These are phyloP conservation scores for Linaria vulgaris DNA, from an alignment of 257 asterid species.

Conservation along the genomic window DNA sequence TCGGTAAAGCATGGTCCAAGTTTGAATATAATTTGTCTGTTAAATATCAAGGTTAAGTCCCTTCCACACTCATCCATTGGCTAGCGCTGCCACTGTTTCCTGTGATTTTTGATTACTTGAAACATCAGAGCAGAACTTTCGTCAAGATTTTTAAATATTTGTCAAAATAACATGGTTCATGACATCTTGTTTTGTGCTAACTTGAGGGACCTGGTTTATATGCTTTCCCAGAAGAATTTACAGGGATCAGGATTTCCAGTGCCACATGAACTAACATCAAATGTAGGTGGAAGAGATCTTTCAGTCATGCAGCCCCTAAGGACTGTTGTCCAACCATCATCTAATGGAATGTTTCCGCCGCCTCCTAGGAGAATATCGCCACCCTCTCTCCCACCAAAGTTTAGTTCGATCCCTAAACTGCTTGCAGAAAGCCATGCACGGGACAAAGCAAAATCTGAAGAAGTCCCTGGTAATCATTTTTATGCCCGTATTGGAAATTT, in stretches of 20 bases:
- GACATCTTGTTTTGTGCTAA: slow-evolving; percentile 30
- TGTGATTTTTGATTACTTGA: background rate
- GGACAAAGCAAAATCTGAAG: slow-evolving; percentile 36
- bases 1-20: slow-evolving; percentile 19
- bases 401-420: slow-evolving; percentile 37
- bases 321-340: slow-evolving; percentile 39
- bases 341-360: slow-evolving; percentile 50
- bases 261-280: slow-evolving; percentile 69
- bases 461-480: slow-evolving; percentile 59
- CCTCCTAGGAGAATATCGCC: slow-evolving; percentile 42
- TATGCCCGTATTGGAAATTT: background rate
- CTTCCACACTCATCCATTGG: slow-evolving; percentile 8
- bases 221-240: slow-evolving; percentile 51
- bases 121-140: background rate
- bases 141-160: slow-evolving; percentile 22
- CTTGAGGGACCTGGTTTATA: slow-evolving; percentile 46
- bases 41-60: background rate
- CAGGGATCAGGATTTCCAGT: slow-evolving; percentile 70
- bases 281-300: slow-evolving; percentile 55
- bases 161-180: slow-evolving; percentile 16
- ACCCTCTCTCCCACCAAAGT: slow-evolving; percentile 66
- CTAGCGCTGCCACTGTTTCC: slow-evolving; percentile 4
- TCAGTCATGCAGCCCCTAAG: slow-evolving; percentile 36
- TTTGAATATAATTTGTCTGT: background rate
- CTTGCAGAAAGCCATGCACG: slow-evolving; percentile 31